Base-by-base conservation (phyloP, 2,329 filamentous ascomycete genomes). In the Scedosporium apiospermum region DNA sequence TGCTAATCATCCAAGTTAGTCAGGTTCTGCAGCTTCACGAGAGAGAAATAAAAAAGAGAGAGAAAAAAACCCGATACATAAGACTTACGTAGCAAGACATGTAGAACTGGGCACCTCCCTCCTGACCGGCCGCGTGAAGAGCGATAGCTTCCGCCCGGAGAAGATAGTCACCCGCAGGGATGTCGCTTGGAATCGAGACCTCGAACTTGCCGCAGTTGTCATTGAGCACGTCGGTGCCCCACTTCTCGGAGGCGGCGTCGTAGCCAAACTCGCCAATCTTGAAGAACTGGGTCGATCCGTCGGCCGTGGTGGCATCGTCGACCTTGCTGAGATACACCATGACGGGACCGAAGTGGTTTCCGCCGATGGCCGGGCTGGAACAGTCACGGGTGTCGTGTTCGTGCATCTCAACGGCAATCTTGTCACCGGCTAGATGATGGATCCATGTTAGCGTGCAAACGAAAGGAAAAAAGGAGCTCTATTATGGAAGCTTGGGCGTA, bases 321-420 rank as follows among this genome's bases (percentile, higher is more conserved):
- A 84, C 81, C 65, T 80, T 77, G 68, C 76, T 76, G 63, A 82
- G 73, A 69, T 83, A 83, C 1, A 81, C 74, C 58, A 81, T 76
- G 42, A 83, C 79, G 1, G 81, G 81, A 7, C 81, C 80, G 66
- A 78, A 82, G 70, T 84, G 81, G 49, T 76, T 76, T 38, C 81
- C 81, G 38, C 81, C 81, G 61, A 84, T 81, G 21, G 80, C 81
- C 65, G 80, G 76, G 58, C 72, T 75, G 21, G 67, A 66, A 67
- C 80, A 83, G 34, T 65, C 70, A 57, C 80, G 76, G 66, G 81
- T 77, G 58, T 73, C 73, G 18, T 72, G 73, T 74, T 82, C 77
- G 71, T 85, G 82, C 80, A 85, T 85, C 71, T 85, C 82, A 4
- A 84, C 75, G 0, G 81, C 82, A n/a, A 84, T 76, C 0, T 73